Percentiles rank a stretch among this genome's conserved stretches.
These are phyloP conservation scores for Urtica urens DNA, from an alignment of 306 rosid species.

Conservation along the genomic window DNA sequence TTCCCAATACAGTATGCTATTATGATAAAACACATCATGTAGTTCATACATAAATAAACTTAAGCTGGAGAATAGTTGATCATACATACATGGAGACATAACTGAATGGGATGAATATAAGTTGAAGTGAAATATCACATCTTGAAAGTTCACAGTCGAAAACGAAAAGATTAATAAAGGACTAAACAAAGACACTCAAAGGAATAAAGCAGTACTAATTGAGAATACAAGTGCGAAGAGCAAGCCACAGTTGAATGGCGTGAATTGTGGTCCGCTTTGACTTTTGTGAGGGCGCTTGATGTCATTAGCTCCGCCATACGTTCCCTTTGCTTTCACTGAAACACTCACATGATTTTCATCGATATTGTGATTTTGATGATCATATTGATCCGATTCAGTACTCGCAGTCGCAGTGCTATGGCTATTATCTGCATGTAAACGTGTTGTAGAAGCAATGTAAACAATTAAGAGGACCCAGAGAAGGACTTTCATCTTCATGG, in stretches of 20 bases:
- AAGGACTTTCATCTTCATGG: conserved; percentile 14
- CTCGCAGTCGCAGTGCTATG: background rate
- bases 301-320: conserved; percentile 26
- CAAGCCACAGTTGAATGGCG: conserved; percentile 14
- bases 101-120: no score
- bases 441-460: conserved; percentile 22
- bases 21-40: no score
- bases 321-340: conserved; percentile 14
- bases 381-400: conserved; percentile 9
- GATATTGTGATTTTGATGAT: conserved; percentile 13
- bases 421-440: conserved; percentile 25
- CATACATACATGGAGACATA: no score
- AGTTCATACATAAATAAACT: no score
- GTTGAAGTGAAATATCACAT: no score
- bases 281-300: conserved; percentile 13
- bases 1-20: no score
- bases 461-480: conserved; percentile 21
- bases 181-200: conserved; percentile 17
- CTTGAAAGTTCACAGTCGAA: no score
- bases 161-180: no score
- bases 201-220: conserved; percentile 21
- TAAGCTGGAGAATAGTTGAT: no score
- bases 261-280: conserved; percentile 9
- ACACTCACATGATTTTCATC: conserved; percentile 8
- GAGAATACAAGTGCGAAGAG: conserved; percentile 15